phyloP scores from a whole-genome alignment of 176 grass and related monocot genomes.

The Oryza officinalis region DNA sequence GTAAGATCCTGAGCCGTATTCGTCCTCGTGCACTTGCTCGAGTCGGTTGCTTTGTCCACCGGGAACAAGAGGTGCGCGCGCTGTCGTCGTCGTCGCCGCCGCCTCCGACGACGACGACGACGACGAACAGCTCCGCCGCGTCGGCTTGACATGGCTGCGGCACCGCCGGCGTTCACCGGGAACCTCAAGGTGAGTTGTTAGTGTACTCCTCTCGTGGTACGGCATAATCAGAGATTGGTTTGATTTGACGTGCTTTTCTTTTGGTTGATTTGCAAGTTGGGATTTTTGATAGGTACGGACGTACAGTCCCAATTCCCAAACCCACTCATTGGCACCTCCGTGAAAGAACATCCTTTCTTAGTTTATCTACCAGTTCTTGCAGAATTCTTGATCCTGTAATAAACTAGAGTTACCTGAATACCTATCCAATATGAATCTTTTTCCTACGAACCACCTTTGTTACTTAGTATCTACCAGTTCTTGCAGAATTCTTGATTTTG shows the following conservation, averaged over 20 bases:
- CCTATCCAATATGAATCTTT: too few relatives aligned
- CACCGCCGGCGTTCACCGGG: slow-evolving; percentile 52
- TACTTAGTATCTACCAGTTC: neutral
- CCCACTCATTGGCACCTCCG: neutral
- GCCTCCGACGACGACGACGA: neutral
- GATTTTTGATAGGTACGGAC: neutral
- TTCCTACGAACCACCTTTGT: neutral
- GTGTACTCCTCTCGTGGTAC: neutral
- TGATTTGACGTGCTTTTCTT: neutral
- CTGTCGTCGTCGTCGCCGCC: neutral
- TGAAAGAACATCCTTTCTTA: too few relatives aligned
- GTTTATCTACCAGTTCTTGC: too few relatives aligned
- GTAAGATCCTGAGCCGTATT: neutral
- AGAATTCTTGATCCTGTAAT: too few relatives aligned
- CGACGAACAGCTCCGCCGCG: neutral
- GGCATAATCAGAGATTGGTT: neutral
- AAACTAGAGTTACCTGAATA: too few relatives aligned
- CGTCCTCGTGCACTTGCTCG: neutral
- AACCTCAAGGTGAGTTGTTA: slow-evolving; percentile 54
- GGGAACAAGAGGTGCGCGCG: neutral
- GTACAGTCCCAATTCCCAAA: too few relatives aligned
- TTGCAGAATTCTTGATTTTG: slow-evolving; percentile 9
- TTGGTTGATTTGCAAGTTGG: neutral
- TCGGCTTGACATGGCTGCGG: slow-evolving; percentile 39
- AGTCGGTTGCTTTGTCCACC: neutral